These are phyloP conservation scores for Podospora appendiculata DNA, from an alignment of 495 filamentous ascomycete genomes.

Conservation along the genomic window DNA sequence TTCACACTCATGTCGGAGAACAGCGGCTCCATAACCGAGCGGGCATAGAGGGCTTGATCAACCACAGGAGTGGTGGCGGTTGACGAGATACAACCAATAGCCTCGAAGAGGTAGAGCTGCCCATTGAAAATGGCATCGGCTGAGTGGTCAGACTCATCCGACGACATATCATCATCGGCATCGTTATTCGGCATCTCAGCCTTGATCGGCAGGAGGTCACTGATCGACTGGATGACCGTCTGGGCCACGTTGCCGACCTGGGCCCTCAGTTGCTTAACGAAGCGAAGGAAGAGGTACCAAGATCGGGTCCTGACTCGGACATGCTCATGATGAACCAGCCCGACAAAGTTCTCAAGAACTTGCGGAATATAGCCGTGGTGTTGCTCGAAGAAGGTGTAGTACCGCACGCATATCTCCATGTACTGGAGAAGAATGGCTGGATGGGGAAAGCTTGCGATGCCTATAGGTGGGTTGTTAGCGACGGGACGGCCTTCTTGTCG, in stretches of 20 bases:
- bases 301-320: conserved; percentile 78
- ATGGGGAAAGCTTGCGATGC: conserved; percentile 76
- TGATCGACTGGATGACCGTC: conserved; percentile 81
- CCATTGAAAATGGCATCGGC: conserved; percentile 82
- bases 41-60: conserved; percentile 76
- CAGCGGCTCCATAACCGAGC: conserved; percentile 77
- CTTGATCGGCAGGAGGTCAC: conserved; percentile 80
- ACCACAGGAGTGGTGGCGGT: conserved; percentile 63
- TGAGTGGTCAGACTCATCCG: conserved; percentile 79
- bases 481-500: neutral
- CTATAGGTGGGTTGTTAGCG: conserved; percentile 33
- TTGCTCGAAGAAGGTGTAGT: conserved; percentile 83
- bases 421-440: conserved; percentile 90
- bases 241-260: conserved; percentile 84
- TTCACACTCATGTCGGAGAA: conserved; percentile 78
- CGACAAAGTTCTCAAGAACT: conserved; percentile 88
- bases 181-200: conserved; percentile 75
- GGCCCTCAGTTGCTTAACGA: conserved; percentile 78
- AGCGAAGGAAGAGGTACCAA: conserved; percentile 92
- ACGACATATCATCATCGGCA: conserved; percentile 85
- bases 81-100: conserved; percentile 83
- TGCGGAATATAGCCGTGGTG: conserved; percentile 70
- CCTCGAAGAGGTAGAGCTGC: conserved; percentile 91
- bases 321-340: conserved; percentile 78
- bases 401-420: conserved; percentile 96